Evolutionary conservation across 2,329 filamentous ascomycete species (phyloP), one percentile per base, ranked within the genome.

Genomic region (Tolypocladium tundrense): DNA sequence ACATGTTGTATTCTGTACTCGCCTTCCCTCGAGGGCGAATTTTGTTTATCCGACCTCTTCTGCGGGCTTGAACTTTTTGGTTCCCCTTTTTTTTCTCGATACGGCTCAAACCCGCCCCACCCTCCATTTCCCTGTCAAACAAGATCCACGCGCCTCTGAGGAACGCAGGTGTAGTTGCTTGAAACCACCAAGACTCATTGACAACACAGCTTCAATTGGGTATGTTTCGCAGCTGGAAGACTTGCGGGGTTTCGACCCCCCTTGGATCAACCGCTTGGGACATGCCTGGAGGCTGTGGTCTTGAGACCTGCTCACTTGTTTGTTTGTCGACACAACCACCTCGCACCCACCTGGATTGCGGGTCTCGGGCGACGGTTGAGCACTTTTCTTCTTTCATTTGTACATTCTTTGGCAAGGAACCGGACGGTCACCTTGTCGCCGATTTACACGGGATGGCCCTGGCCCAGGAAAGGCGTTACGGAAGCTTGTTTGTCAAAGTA

Each of bases 401-500:
- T 41, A 59, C 53, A 56, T 55, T 54, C 55, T 40, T 41, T 50
- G 21, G 37, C 57, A 31, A 53, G n/a, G n/a, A 37, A 24, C 39
- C 14, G 13, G 35, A 41, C 11, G 7, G 41, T 35, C 13, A 24
- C 52, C 54, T 53, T 51, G 50, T 35, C 27, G 54, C 41, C 39
- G 24, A 51, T 48, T 59, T 60, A 62, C 45, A 60, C 51, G 59
- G 54, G 58, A 51, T 59, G 59, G 58, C 60, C 61, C 58, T 51
- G 53, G 60, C 60, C 61, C 53, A 57, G 58, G 57, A 52, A 58
- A 24, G 64, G 63, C 62, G 63, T 64, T 65, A n/a, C 35, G 58
- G 58, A 53, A 58, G 54, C 31, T 54, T 45, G 55, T 39, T 50
- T 60, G 37, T 33, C 24, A 42, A 39, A 52, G 7, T 13, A 35